Base-by-base conservation (phyloP, 2,329 filamentous ascomycete genomes). In the Aspergillus felis region DNA sequence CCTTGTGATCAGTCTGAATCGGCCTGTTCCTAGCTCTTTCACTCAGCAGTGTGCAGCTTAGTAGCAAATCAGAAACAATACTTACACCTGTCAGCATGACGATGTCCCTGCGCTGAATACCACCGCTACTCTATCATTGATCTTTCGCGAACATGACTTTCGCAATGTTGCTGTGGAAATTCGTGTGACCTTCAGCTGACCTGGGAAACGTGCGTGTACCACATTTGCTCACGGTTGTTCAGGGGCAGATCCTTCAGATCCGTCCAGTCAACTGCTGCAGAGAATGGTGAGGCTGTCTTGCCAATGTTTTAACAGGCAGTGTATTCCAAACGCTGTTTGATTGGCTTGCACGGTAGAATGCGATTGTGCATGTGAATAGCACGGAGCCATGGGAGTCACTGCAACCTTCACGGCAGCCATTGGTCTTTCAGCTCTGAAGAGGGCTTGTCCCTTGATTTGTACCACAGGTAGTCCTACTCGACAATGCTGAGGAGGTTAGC, bases 181-280 rank as follows among this genome's bases (percentile, higher is more conserved):
- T 48, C 56, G 64, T 66, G 61, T 44, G 54, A 66, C 64, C 35
- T 42, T 51, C 27, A 17, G 56, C 56, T 57, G 60, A 54, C 62
- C 54, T 50, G 38, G 44, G 44, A 51, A 55, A 56, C 24, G 38
- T 50, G 46, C 20, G 50, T 55, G 63, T 65, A 57, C 50, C 60
- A 65, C 63, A 55, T 42, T 58, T 47, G 55, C 59, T 48, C 57
- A 56, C 53, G 50, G 24, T 42, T 50, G 42, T 41, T 47, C 57
- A 53, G 46, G 49, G 49, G 57, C 47, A 46, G 17, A 52, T 56
- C 57, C 60, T 58, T 54, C 56, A 46, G 53, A 48, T 53, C 48
- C 20, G 25, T 49, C 22, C 48, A 42, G 25, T 51, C 51, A 48
- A 41, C 53, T 27, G 50, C 53, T 27, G 50, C 27, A 35, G 41